These are phyloP conservation scores for Pythium rishiriense DNA, from an alignment of 352 stramenopile species.

Conservation along the genomic window DNA sequence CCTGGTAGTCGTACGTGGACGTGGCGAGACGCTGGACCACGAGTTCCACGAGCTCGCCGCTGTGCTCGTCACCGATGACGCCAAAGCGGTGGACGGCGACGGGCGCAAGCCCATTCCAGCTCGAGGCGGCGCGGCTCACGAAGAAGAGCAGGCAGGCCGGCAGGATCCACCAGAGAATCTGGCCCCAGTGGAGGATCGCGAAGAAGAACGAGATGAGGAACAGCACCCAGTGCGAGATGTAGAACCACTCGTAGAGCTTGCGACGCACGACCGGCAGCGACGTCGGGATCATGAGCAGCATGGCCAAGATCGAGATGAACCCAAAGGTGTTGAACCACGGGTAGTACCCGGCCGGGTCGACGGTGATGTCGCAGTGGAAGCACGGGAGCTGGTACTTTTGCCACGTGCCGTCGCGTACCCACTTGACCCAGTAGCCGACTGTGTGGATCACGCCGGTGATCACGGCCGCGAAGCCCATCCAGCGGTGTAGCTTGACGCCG, in stretches of 20 bases:
- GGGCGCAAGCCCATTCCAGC: slow-evolving; percentile 25
- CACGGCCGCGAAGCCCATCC: slow-evolving; percentile 33
- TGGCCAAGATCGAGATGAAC: slow-evolving; percentile 32
- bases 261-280: slow-evolving; percentile 41
- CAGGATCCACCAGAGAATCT: slow-evolving; percentile 41
- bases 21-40: slow-evolving; percentile 22
- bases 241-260: slow-evolving; percentile 41
- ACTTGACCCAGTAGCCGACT: slow-evolving; percentile 22
- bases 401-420: slow-evolving; percentile 25
- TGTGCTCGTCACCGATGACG: slow-evolving; percentile 14
- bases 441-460: slow-evolving; percentile 27
- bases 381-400: slow-evolving; percentile 33
- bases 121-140: slow-evolving; percentile 32
- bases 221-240: slow-evolving; percentile 42
- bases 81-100: slow-evolving; percentile 29
- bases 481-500: slow-evolving; percentile 42
- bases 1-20: slow-evolving; percentile 19
- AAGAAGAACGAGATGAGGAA: slow-evolving; percentile 35
- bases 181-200: slow-evolving; percentile 38
- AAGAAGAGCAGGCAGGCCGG: slow-evolving; percentile 38
- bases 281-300: slow-evolving; percentile 34
- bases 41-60: slow-evolving; percentile 35
- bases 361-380: slow-evolving; percentile 34
- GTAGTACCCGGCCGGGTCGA: slow-evolving; percentile 17
- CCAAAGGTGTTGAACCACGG: slow-evolving; percentile 48